Conservation (phyloP, 192 early-diverging fungal genomes). For the Backusella circina region DNA sequence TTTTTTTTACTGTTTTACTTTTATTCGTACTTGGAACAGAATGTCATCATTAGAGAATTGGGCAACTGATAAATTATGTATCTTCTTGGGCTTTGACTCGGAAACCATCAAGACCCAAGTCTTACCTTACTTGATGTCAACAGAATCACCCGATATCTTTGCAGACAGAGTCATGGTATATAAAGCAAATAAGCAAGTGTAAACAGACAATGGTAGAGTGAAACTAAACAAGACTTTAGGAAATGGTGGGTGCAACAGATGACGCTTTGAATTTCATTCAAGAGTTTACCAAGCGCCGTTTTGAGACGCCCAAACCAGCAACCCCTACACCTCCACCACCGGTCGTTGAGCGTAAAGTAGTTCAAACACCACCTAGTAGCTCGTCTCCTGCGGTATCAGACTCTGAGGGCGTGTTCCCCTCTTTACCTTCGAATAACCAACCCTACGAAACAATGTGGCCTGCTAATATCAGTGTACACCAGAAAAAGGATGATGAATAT, state of each 20-base stretch:
- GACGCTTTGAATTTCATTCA: conserved; percentile 29
- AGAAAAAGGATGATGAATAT: conserved; percentile 12
- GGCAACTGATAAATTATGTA: conserved; percentile 30
- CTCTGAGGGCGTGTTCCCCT: conserved; percentile 10
- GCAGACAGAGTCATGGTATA: conserved; percentile 30
- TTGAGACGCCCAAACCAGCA: conserved; percentile 13
- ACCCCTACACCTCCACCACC: background rate
- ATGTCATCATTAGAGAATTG: conserved; percentile 24
- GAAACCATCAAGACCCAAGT: conserved; percentile 34
- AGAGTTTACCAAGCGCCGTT: conserved; percentile 27
- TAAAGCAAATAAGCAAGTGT: background rate
- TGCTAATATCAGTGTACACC: conserved; percentile 17
- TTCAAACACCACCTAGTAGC: background rate
- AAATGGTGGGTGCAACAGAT: conserved; percentile 25
- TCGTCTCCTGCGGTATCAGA: conserved; percentile 1
- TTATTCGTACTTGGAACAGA: background rate
- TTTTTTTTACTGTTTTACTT: background rate
- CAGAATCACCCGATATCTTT: conserved; percentile 19
- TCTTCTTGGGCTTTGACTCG: conserved; percentile 37
- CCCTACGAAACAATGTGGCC: conserved; percentile 15
- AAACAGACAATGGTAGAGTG: background rate
- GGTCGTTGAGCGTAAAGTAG: background rate
- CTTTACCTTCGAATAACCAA: conserved; percentile 7
- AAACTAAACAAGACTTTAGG: background rate
- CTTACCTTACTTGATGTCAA: conserved; percentile 33